Conservation (phyloP, 1,284 basidiomycete species). For the Cystobasidium slooffiae region DNA sequence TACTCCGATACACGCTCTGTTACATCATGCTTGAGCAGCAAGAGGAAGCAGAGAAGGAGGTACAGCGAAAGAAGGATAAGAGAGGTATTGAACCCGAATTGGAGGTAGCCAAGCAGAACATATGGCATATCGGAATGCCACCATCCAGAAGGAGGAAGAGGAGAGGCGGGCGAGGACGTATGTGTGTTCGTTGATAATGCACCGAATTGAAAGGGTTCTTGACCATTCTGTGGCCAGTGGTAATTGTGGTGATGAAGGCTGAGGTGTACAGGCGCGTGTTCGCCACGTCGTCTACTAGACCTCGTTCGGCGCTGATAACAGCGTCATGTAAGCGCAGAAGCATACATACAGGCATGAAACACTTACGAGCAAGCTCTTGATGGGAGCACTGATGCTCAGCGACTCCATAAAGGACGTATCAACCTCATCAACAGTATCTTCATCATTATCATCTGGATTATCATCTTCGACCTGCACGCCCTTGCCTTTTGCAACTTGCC, state of each 20-base stretch:
- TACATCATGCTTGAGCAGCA: slow-evolving; percentile 88
- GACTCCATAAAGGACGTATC: slow-evolving; percentile 35
- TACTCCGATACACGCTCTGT: slow-evolving; percentile 85
- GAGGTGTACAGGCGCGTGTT: slow-evolving; percentile 35
- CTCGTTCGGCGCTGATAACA: slow-evolving; percentile 24
- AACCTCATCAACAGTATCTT: slow-evolving; percentile 22
- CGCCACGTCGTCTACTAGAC: slow-evolving; percentile 24
- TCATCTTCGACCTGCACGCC: slow-evolving; percentile 9
- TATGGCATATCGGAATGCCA: slow-evolving; percentile 38
- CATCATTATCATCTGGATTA: slow-evolving; percentile 18
- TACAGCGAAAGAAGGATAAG: slow-evolving; percentile 84
- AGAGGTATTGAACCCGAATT: slow-evolving; percentile 92
- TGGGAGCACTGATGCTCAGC: slow-evolving; percentile 17
- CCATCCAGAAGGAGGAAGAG: slow-evolving; percentile 22
- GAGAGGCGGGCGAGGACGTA: not conserved
- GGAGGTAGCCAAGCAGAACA: slow-evolving; percentile 70
- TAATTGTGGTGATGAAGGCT: slow-evolving; percentile 40
- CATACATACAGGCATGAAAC: not conserved
- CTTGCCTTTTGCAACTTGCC: slow-evolving; percentile 33
- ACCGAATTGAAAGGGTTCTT: slow-evolving; percentile 36
- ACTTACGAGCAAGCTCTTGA: slow-evolving; percentile 29
- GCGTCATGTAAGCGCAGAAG: not conserved
- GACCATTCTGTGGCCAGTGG: slow-evolving; percentile 17
- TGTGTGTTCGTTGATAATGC: not conserved
- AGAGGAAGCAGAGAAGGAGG: slow-evolving; percentile 78